Evolutionary conservation across 2,329 filamentous ascomycete species (phyloP).

Genomic region (Stagonosporopsis cucurbitacearum): DNA sequence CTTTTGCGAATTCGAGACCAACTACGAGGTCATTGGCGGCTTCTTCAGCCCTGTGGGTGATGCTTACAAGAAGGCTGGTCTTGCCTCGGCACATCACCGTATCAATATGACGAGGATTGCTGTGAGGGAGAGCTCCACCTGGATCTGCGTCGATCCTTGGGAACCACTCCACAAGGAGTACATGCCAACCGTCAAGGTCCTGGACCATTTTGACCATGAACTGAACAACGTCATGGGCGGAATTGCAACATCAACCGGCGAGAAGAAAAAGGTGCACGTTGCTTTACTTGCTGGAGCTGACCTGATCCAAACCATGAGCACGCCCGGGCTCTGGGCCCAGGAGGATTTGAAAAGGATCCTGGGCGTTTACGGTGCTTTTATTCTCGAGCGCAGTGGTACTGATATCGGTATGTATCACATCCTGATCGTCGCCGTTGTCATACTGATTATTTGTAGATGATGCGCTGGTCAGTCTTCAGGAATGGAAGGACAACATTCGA

Average conservation of each 20-base stretch:
- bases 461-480: constrained; percentile 79
- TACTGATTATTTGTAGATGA: constrained; percentile 63
- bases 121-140: constrained; percentile 67
- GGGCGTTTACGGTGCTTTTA: constrained; percentile 80
- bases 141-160: constrained; percentile 54
- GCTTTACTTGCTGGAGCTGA: constrained; percentile 77
- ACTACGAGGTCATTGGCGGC: constrained; percentile 85
- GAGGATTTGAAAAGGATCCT: constrained; percentile 89
- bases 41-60: constrained; percentile 81
- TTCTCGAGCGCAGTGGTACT: constrained; percentile 86
- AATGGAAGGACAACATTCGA: constrained; percentile 85
- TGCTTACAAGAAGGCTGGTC: constrained; percentile 79
- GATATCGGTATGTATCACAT: constrained; percentile 64
- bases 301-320: constrained; percentile 60
- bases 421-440: neutral
- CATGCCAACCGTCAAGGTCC: constrained; percentile 84
- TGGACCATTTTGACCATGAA: constrained; percentile 90
- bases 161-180: constrained; percentile 87
- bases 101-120: constrained; percentile 88
- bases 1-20: constrained; percentile 71
- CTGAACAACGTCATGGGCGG: constrained; percentile 82
- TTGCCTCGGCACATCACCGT: constrained; percentile 75
- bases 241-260: constrained; percentile 71
- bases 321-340: constrained; percentile 74
- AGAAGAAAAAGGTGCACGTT: constrained; percentile 72